These are phyloP conservation scores for Psilocybe sp. DNA, from an alignment of 768 basidiomycete species.

Conservation along the genomic window DNA sequence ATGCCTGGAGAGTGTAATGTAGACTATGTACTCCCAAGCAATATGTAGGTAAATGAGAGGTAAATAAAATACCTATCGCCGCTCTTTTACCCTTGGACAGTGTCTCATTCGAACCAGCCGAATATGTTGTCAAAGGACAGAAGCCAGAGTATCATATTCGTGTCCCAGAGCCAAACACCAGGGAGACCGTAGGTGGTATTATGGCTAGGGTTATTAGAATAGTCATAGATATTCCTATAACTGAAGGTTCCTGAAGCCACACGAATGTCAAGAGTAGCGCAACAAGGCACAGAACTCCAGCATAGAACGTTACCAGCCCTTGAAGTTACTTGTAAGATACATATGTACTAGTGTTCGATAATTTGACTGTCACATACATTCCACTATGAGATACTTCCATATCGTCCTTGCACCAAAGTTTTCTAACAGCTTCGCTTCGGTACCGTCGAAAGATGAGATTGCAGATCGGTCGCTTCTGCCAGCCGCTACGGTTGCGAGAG, in stretches of 20 bases:
- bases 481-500: neutral
- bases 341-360: neutral
- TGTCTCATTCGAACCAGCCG: no score
- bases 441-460: neutral
- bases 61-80: no score
- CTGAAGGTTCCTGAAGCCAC: slow-evolving; percentile 2
- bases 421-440: neutral
- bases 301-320: slow-evolving; percentile 8
- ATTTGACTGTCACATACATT: slow-evolving; percentile 1
- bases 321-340: neutral
- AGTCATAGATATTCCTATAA: neutral
- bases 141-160: no score
- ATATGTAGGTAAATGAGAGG: no score
- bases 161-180: no score
- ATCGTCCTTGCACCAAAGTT: neutral
- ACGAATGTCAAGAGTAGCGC: slow-evolving; percentile 4
- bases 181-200: no score
- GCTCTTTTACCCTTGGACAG: no score
- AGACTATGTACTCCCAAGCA: no score
- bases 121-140: no score
- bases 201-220: no score
- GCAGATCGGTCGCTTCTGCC: neutral
- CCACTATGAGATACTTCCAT: slow-evolving; percentile 4
- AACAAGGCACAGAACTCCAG: slow-evolving; percentile 2
- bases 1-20: no score